These are phyloP conservation scores for Ganoderma lucidum DNA, from an alignment of 1,284 basidiomycete genomes.

Conservation along the genomic window DNA sequence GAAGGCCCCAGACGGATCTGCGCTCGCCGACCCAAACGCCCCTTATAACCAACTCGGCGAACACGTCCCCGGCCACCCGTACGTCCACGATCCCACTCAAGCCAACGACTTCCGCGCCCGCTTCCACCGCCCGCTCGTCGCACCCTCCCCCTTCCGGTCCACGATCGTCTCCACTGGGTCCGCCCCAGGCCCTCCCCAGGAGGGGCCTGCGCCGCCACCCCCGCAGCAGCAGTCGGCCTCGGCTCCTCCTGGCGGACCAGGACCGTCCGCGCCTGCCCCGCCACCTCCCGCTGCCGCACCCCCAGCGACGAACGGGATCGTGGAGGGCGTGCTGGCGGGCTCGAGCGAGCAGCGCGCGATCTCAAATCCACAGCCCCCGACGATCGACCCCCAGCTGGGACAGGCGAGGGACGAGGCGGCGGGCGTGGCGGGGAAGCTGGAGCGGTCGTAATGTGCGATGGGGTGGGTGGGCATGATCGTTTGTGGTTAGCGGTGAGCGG, in stretches of 20 bases:
- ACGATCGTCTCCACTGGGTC: conserved; percentile 39
- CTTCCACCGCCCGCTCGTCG: conserved; percentile 70
- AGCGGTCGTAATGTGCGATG: conserved; percentile 28
- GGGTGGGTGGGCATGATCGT: not conserved
- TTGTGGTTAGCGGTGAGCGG: not conserved
- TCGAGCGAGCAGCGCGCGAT: conserved; percentile 36
- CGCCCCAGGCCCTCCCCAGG: conserved; percentile 20
- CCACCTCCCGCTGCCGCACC: not conserved
- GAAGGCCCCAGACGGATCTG: conserved; percentile 44
- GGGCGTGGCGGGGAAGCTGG: conserved; percentile 42
- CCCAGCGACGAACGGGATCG: conserved; percentile 46
- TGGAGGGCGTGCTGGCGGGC: conserved; percentile 52
- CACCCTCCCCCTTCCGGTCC: conserved; percentile 69
- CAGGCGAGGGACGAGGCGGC: conserved; percentile 49
- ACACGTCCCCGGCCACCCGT: conserved; percentile 36
- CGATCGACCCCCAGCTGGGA: conserved; percentile 45
- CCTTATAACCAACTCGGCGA: conserved; percentile 45
- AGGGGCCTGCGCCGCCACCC: conserved; percentile 39
- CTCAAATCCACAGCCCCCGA: conserved; percentile 17
- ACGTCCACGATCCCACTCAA: conserved; percentile 39
- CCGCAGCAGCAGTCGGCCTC: conserved; percentile 42
- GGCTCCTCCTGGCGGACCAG: conserved; percentile 41
- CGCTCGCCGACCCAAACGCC: conserved; percentile 42
- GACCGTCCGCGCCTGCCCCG: conserved; percentile 28
- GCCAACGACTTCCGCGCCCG: conserved; percentile 72